phyloP scores from a whole-genome alignment of 2,329 filamentous ascomycete species.

The Ascochyta lentis region DNA sequence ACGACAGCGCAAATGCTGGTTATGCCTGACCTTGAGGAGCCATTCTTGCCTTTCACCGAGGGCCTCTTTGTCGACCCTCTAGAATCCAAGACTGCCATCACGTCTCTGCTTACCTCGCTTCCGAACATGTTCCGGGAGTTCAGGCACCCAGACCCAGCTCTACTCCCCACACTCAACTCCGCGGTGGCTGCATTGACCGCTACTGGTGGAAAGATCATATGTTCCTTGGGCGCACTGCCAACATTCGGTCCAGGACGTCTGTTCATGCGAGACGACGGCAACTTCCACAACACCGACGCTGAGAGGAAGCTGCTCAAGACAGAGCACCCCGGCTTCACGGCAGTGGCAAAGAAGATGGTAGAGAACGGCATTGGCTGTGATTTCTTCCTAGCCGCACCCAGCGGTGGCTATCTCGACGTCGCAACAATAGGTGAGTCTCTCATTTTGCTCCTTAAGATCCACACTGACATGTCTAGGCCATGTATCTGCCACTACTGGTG shows the following conservation, averaged over 20 bases:
- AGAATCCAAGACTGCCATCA: conserved; percentile 86
- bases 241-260: conserved; percentile 90
- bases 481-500: conserved; percentile 85
- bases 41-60: conserved; percentile 89
- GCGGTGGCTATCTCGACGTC: conserved; percentile 89
- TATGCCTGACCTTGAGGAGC: conserved; percentile 96
- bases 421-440: conserved; percentile 77
- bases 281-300: conserved; percentile 78
- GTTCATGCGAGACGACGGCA: conserved; percentile 85
- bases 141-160: conserved; percentile 88
- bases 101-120: conserved; percentile 80
- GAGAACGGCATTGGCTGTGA: conserved; percentile 86
- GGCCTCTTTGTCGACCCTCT: conserved; percentile 94
- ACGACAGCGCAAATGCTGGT: conserved; percentile 97
- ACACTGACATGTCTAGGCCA: conserved; percentile 63
- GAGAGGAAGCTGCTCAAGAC: conserved; percentile 92
- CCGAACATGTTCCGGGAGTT: conserved; percentile 85
- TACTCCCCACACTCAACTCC: conserved; percentile 83
- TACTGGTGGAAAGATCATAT: conserved; percentile 92
- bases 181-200: conserved; percentile 81
- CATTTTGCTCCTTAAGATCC: too few relatives aligned
- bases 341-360: conserved; percentile 85
- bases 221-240: conserved; percentile 83
- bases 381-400: conserved; percentile 91
- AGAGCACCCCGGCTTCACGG: conserved; percentile 87